phyloP scores from a whole-genome alignment of 2,329 filamentous ascomycete species.

The Waltergamsia citrina region DNA sequence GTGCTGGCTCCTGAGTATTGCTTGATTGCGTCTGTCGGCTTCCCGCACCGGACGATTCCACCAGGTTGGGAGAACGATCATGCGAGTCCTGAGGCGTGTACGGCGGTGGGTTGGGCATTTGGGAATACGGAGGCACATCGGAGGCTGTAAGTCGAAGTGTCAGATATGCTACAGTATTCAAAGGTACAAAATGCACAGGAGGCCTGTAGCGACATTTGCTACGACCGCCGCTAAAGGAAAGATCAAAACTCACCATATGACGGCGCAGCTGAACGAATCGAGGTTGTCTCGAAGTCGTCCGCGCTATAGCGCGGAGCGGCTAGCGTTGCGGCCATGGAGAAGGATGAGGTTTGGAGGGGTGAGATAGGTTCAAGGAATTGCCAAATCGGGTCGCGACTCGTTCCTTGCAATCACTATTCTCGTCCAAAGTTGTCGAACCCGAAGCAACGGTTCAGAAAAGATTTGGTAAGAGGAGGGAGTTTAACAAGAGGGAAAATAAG shows the following conservation, averaged over 20 bases:
- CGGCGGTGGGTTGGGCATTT: constrained; percentile 36
- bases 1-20: constrained; percentile 18
- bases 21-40: constrained; percentile 5
- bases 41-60: constrained; percentile 6
- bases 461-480: neutral
- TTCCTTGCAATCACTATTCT: too few relatives aligned
- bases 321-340: constrained; percentile 13
- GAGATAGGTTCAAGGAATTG: too few relatives aligned
- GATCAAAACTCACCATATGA: constrained; percentile 47
- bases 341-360: constrained; percentile 1
- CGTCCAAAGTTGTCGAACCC: too few relatives aligned
- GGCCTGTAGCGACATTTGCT: too few relatives aligned
- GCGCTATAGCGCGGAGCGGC: constrained; percentile 21
- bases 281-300: constrained; percentile 58
- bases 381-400: too few relatives aligned
- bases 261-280: constrained; percentile 57
- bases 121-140: constrained; percentile 53
- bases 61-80: neutral
- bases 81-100: constrained; percentile 31
- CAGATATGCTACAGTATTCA: neutral
- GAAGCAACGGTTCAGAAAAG: too few relatives aligned
- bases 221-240: too few relatives aligned
- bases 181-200: too few relatives aligned
- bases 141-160: constrained; percentile 33
- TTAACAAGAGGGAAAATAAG: neutral